phyloP scores from a whole-genome alignment of 495 filamentous ascomycete species.

The Penicillium odoratum region DNA sequence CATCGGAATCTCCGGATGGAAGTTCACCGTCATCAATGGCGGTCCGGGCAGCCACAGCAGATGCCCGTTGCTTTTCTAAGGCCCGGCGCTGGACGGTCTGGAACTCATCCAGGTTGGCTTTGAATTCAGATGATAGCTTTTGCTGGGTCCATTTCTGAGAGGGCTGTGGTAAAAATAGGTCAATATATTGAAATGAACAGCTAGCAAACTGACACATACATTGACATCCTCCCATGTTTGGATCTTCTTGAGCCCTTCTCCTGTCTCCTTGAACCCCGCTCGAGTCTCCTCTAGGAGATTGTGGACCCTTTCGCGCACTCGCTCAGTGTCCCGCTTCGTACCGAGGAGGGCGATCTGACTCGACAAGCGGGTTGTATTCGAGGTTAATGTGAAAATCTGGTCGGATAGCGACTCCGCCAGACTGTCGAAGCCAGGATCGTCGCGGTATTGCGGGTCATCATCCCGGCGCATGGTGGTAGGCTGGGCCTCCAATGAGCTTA shows the following conservation, averaged over 20 bases:
- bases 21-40: conserved; percentile 61
- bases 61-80: conserved; percentile 88
- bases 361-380: conserved; percentile 77
- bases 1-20: conserved; percentile 33
- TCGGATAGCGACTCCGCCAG: conserved; percentile 79
- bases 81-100: conserved; percentile 85
- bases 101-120: conserved; percentile 82
- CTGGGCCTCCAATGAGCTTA: conserved; percentile 81
- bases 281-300: conserved; percentile 81
- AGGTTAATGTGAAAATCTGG: conserved; percentile 82
- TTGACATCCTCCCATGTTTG: conserved; percentile 89
- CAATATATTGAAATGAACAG: conserved; percentile 1
- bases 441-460: conserved; percentile 72
- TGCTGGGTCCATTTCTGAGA: conserved; percentile 93
- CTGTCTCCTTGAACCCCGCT: conserved; percentile 85
- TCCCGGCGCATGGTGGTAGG: conserved; percentile 63
- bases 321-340: conserved; percentile 85
- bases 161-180: conserved; percentile 53
- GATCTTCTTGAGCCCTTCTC: conserved; percentile 89
- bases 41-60: conserved; percentile 73
- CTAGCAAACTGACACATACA: conserved; percentile 49
- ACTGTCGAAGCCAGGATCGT: conserved; percentile 89
- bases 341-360: conserved; percentile 82
- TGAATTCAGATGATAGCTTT: conserved; percentile 90
- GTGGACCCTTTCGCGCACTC: conserved; percentile 86